A percentile compares a stretch with the other conserved stretches of the same genome.
phyloP scores from a whole-genome alignment of 2,329 filamentous ascomycete species.

The Fusarium sublunatum region DNA sequence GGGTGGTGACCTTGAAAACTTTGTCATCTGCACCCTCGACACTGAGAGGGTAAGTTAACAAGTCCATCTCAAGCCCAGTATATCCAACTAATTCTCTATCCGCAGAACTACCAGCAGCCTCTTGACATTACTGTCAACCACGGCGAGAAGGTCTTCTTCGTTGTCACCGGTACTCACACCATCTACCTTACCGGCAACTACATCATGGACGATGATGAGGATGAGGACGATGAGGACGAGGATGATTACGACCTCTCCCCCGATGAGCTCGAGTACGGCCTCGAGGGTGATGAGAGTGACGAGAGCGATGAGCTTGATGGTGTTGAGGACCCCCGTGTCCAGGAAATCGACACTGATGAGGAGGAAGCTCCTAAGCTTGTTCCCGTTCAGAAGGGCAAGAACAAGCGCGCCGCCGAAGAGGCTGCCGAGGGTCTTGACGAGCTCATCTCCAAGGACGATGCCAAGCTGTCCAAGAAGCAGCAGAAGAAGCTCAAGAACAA shows the following conservation, averaged over 20 bases:
- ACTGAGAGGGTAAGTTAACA: slow-evolving; percentile 78
- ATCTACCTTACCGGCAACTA: slow-evolving; percentile 97
- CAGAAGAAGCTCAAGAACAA: slow-evolving; percentile 99
- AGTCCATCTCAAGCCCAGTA: background rate
- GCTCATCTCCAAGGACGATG: slow-evolving; percentile 82
- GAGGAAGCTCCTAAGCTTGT: slow-evolving; percentile 76
- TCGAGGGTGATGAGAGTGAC: slow-evolving; percentile 78
- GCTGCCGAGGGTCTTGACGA: slow-evolving; percentile 79
- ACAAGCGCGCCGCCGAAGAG: slow-evolving; percentile 89
- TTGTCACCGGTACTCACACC: slow-evolving; percentile 88
- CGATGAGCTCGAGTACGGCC: slow-evolving; percentile 79
- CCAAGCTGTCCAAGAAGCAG: slow-evolving; percentile 94
- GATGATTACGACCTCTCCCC: slow-evolving; percentile 85
- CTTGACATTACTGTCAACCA: slow-evolving; percentile 93
- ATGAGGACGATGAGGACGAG: slow-evolving; percentile 73
- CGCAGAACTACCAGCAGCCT: slow-evolving; percentile 91
- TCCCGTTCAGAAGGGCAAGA: slow-evolving; percentile 78
- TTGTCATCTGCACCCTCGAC: slow-evolving; percentile 95
- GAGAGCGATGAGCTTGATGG: slow-evolving; percentile 82
- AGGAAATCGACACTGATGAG: slow-evolving; percentile 80
- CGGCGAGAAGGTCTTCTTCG: slow-evolving; percentile 91
- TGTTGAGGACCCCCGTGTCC: slow-evolving; percentile 82
- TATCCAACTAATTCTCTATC: slow-evolving; percentile 43
- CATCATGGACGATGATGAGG: slow-evolving; percentile 76
- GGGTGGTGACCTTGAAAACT: slow-evolving; percentile 81